phyloP scores from a whole-genome alignment of 345 rosid species.

The Brassica nigra region DNA sequence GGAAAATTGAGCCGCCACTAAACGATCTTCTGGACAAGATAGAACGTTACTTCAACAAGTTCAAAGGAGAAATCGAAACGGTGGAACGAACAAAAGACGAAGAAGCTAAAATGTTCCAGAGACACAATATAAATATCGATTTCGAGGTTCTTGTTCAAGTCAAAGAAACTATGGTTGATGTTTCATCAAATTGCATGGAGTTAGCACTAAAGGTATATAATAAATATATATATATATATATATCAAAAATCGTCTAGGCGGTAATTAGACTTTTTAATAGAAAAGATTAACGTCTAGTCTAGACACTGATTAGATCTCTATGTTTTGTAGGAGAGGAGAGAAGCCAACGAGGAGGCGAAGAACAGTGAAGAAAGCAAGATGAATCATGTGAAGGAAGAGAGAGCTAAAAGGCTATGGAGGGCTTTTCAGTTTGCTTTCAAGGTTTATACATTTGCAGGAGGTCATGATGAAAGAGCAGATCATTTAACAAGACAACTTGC shows the following conservation, averaged over 20 bases:
- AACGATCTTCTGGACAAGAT: conserved; percentile 54
- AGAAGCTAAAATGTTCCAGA: conserved; percentile 51
- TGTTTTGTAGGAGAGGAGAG: conserved; percentile 50
- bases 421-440: conserved; percentile 67
- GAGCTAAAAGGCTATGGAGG: conserved; percentile 58
- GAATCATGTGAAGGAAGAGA: conserved; percentile 29
- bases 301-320: not conserved
- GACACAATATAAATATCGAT: conserved; percentile 57
- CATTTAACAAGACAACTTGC: conserved; percentile 54
- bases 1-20: conserved; percentile 60
- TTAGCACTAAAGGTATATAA: conserved; percentile 56
- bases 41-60: conserved; percentile 62
- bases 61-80: conserved; percentile 59
- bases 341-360: conserved; percentile 39
- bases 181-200: conserved; percentile 76
- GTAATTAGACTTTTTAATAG: not conserved
- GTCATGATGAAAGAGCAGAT: conserved; percentile 70
- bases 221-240: too few relatives aligned
- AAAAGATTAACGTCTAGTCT: not conserved
- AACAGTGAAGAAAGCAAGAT: conserved; percentile 34
- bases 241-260: not conserved
- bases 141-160: conserved; percentile 52
- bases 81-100: conserved; percentile 66
- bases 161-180: conserved; percentile 71
- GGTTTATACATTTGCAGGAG: conserved; percentile 71